These are phyloP conservation scores for Alternaria dauci DNA, from an alignment of 2,329 filamentous ascomycete genomes.

Conservation along the genomic window DNA sequence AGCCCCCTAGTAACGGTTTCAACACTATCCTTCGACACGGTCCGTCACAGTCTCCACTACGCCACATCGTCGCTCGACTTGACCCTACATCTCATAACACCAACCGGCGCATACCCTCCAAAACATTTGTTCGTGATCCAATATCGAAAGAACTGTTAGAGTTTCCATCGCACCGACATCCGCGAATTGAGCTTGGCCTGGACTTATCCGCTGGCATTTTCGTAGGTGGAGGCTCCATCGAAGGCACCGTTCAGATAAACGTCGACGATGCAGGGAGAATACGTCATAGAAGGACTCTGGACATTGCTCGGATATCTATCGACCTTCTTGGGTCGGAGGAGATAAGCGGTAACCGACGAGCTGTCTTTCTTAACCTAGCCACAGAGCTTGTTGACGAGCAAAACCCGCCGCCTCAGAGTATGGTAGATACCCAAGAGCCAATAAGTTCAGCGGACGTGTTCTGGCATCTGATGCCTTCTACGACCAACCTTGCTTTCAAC, in stretches of 20 bases:
- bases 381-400: constrained; percentile 61
- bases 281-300: constrained; percentile 55
- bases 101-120: constrained; percentile 55
- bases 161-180: constrained; percentile 58
- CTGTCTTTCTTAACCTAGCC: constrained; percentile 61
- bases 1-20: constrained; percentile 36
- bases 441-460: constrained; percentile 52
- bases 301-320: constrained; percentile 59
- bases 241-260: constrained; percentile 59
- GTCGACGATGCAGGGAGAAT: constrained; percentile 58
- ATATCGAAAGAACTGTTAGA: constrained; percentile 60
- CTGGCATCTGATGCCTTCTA: constrained; percentile 60
- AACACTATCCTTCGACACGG: constrained; percentile 56
- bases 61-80: constrained; percentile 51
- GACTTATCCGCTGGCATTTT: constrained; percentile 61
- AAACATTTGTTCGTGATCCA: constrained; percentile 59
- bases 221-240: constrained; percentile 64
- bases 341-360: constrained; percentile 55
- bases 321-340: constrained; percentile 64
- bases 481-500: constrained; percentile 60
- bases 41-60: constrained; percentile 59
- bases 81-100: constrained; percentile 56
- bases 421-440: constrained; percentile 57
- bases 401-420: constrained; percentile 60
- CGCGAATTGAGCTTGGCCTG: constrained; percentile 59